A percentile compares a stretch with the other conserved stretches of the same genome.
These are phyloP conservation scores for Stephania cephalantha DNA, from an alignment of 164 flowering plant genomes.

Conservation along the genomic window DNA sequence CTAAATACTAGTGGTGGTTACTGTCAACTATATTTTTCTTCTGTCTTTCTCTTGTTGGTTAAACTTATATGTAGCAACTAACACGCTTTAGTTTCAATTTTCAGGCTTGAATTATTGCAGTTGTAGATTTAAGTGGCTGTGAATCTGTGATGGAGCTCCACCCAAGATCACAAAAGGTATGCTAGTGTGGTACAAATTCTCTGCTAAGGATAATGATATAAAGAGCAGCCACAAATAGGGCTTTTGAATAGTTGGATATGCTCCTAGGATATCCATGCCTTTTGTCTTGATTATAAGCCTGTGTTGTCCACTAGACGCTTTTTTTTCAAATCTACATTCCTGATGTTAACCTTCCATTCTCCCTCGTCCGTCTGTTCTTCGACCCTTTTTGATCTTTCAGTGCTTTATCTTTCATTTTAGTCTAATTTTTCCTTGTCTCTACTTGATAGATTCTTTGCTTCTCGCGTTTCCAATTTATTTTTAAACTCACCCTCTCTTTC, in stretches of 20 bases:
- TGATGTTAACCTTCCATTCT: conserved; percentile 29
- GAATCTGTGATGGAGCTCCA: neutral
- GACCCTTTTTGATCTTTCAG: neutral
- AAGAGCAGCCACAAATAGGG: conserved; percentile 12
- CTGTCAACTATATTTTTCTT: neutral
- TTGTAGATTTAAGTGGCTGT: neutral
- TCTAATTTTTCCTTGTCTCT: neutral
- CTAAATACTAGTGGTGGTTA: neutral
- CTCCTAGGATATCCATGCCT: conserved; percentile 10
- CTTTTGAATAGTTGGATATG: conserved; percentile 10
- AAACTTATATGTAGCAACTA: neutral
- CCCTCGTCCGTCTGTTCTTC: conserved; percentile 14
- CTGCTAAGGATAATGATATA: conserved; percentile 4
- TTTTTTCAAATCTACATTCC: neutral
- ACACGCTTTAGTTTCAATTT: neutral
- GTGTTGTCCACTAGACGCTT: conserved; percentile 12
- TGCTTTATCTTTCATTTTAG: neutral
- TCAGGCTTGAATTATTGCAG: neutral
- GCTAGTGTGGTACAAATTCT: conserved; percentile 13
- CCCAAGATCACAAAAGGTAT: neutral
- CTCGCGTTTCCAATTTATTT: neutral
- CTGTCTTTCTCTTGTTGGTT: neutral
- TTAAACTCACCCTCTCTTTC: neutral
- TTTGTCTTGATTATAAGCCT: conserved; percentile 4
- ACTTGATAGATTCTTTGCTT: conserved; percentile 3